A percentile compares a stretch with the other conserved stretches of the same genome.
phyloP scores from a whole-genome alignment of 75 land plant species.

The Larix kaempferi region DNA sequence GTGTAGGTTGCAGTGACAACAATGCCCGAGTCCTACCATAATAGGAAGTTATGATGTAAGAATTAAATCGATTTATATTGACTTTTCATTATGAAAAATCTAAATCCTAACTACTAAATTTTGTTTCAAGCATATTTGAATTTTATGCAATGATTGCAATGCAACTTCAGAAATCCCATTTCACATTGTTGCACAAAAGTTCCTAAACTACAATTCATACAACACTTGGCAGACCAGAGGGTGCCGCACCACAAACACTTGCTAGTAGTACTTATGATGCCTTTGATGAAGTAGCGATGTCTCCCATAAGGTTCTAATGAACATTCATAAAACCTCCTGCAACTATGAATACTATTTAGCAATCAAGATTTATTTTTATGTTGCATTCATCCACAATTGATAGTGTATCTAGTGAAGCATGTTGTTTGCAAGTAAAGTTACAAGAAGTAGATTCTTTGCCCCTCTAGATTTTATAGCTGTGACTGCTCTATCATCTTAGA shows the following conservation, averaged over 20 bases:
- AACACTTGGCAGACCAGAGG: slow-evolving; percentile 65
- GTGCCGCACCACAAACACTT: slow-evolving; percentile 11
- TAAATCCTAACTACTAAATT: not conserved
- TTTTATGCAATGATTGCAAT: slow-evolving; percentile 87
- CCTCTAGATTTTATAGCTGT: no score
- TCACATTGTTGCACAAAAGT: slow-evolving; percentile 73
- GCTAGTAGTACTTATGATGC: no score
- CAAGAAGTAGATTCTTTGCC: no score
- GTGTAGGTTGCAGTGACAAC: slow-evolving; percentile 68
- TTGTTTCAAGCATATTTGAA: slow-evolving; percentile 46
- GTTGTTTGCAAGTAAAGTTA: no score
- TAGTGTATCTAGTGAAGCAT: no score
- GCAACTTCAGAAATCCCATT: slow-evolving; percentile 48
- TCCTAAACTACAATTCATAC: slow-evolving; percentile 62
- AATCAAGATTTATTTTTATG: no score
- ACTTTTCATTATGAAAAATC: not conserved
- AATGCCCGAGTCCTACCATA: slow-evolving; percentile 63
- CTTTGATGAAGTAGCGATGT: no score
- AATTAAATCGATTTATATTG: not conserved
- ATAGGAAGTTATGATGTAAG: slow-evolving; percentile 45
- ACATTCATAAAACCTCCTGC: no score
- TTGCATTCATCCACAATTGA: no score
- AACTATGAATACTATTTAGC: no score
- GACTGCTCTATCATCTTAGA: no score
- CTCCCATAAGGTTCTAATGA: no score